phyloP scores from a whole-genome alignment of 2,329 filamentous ascomycete species.

The Exophiala spinifera region DNA sequence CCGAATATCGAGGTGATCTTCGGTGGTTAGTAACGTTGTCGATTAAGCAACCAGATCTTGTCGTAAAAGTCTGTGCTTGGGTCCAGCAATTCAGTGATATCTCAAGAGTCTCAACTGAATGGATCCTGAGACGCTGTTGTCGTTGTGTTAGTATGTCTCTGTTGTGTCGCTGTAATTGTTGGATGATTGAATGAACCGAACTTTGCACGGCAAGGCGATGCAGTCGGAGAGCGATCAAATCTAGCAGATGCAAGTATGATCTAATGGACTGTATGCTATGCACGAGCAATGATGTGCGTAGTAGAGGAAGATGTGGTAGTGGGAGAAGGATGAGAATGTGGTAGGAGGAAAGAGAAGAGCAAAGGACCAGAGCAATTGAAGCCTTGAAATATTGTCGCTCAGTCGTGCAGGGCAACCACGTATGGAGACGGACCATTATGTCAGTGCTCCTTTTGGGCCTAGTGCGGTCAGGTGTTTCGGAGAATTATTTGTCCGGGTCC shows the following conservation, averaged over 20 bases:
- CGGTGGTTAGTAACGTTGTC: constrained; percentile 33
- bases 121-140: constrained; percentile 35
- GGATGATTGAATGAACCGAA: constrained; percentile 37
- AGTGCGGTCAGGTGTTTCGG: not conserved
- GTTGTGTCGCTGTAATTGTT: constrained; percentile 31
- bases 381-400: constrained; percentile 1
- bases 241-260: constrained; percentile 32
- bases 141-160: constrained; percentile 31
- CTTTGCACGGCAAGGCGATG: constrained; percentile 30
- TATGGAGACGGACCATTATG: not conserved
- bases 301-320: constrained; percentile 34
- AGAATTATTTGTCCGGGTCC: not conserved
- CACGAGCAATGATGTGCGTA: constrained; percentile 34
- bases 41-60: constrained; percentile 36
- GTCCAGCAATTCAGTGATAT: constrained; percentile 34
- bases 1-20: constrained; percentile 31
- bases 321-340: constrained; percentile 28
- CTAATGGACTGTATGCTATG: constrained; percentile 39
- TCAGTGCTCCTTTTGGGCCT: constrained; percentile 1
- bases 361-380: constrained; percentile 22
- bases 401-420: constrained; percentile 13
- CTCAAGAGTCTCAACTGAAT: constrained; percentile 40
- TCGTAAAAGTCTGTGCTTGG: constrained; percentile 32
- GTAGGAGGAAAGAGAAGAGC: constrained; percentile 24
- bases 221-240: constrained; percentile 38